Evolutionary conservation across 2,329 filamentous ascomycete species (phyloP), one percentile per base, ranked within the genome.

Genomic region (Stemphylium beticola): DNA sequence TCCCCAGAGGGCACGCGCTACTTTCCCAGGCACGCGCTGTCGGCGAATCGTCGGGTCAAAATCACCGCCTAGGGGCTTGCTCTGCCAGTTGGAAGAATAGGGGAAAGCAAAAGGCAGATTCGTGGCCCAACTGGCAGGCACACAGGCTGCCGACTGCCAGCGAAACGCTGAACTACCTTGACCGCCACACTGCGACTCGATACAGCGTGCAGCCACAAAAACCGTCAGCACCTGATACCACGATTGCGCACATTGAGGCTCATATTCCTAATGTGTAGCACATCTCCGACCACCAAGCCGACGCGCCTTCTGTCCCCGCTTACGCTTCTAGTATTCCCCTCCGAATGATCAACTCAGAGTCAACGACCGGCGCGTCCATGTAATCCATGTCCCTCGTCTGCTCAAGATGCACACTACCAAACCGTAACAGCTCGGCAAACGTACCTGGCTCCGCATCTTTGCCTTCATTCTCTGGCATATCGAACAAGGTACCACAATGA

Each of bases 361-460:
- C 50, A 2, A 62, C 60, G 38, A 42, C 41, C 29, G 56, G 41
- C 8, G 64, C 55, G 12, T 68, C 54, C 9, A 69, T 55, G 41
- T 64, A 69, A 14, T 49, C 50, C 37, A 71, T 64, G 1, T 41
- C 73, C 24, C 75, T 64, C 11, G 58, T 72, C 61, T 77, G 74
- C 37, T 72, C 67, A 26, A 75, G 66, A 55, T 74, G 65, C 1
- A 74, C 57, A 33, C 72, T 73, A 0, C 72, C 75, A 37, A 73
- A 75, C 24, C 75, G 57, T 22, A 78, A 53, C 44, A 74, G 55
- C 49, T 74, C 75, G 1, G 68, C 73, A 64, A 76, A 77, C 0
- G 75, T 74, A 2, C 70, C 74, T 3, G 65, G 59, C 11, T 53
- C 66, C 18, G 59, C 57, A 47, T 77, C 71, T 18, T 64, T 71